Conservation (phyloP, 257 asterid species). For the Salvia rosmarinus region DNA sequence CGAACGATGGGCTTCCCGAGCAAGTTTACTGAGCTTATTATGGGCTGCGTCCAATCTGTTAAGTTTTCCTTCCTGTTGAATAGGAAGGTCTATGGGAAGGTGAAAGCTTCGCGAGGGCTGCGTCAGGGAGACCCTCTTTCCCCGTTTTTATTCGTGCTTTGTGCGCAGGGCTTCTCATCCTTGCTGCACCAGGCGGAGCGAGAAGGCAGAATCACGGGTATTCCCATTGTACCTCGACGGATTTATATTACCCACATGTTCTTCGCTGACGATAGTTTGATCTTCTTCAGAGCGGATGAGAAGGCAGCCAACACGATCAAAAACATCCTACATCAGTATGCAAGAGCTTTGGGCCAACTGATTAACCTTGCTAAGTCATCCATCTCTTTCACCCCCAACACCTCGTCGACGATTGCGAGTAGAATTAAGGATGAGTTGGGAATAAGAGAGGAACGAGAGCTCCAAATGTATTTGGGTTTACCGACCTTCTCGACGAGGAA, state of each 20-base stretch:
- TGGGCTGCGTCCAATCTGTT: background rate
- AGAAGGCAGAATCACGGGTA: background rate
- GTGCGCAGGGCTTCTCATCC: background rate
- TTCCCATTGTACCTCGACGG: background rate
- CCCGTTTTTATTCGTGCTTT: background rate
- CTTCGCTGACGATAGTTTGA: background rate
- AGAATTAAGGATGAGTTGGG: too few species aligned
- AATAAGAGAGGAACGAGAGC: too few species aligned
- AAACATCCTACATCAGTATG: background rate
- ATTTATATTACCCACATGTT: background rate
- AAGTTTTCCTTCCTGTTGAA: background rate
- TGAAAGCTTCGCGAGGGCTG: background rate
- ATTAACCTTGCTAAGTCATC: background rate
- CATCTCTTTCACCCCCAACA: too few species aligned
- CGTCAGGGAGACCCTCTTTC: background rate
- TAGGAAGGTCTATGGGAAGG: background rate
- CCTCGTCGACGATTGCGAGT: too few species aligned
- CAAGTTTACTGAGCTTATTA: background rate
- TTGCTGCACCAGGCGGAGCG: too few species aligned
- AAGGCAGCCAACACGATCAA: background rate
- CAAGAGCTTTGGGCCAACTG: background rate
- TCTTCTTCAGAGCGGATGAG: background rate
- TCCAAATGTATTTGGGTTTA: background rate
- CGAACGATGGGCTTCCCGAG: background rate
- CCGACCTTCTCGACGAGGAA: background rate